These are phyloP conservation scores for Viola odorata DNA, from an alignment of 345 rosid genomes.

Conservation along the genomic window DNA sequence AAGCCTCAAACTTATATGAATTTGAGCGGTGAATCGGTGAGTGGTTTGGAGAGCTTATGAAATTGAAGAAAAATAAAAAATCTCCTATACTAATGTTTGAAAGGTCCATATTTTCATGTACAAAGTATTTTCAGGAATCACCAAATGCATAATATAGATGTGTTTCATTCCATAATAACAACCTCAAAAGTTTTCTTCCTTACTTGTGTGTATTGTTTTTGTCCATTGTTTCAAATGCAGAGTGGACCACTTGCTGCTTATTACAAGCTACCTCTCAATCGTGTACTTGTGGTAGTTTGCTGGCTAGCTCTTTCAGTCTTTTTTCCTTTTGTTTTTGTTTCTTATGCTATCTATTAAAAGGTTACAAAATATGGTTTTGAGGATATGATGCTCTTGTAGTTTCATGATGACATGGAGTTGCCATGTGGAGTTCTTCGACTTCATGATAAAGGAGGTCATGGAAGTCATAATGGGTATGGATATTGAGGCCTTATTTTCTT, in stretches of 20 bases:
- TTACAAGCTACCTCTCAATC: constrained; percentile 79
- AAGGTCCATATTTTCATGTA: neutral
- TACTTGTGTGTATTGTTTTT: too few species aligned
- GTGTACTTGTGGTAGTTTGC: constrained; percentile 73
- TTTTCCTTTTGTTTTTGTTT: constrained; percentile 3
- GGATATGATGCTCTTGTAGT: constrained; percentile 29
- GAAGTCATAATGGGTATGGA: constrained; percentile 74
- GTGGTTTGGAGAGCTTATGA: constrained; percentile 2
- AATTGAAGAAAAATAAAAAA: neutral
- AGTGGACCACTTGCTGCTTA: constrained; percentile 90
- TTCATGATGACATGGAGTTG: constrained; percentile 76
- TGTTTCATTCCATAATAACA: too few species aligned
- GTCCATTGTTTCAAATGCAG: constrained; percentile 25
- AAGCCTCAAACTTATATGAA: constrained; percentile 72
- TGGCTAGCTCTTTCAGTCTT: neutral
- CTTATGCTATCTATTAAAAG: neutral
- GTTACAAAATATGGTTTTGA: neutral
- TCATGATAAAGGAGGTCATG: constrained; percentile 80
- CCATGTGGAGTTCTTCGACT: constrained; percentile 95
- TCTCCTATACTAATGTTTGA: neutral
- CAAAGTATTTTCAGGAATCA: neutral
- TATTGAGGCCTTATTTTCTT: constrained; percentile 1
- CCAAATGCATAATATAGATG: neutral
- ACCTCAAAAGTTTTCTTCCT: too few species aligned
- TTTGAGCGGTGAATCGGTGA: constrained; percentile 91